Conservation (phyloP, 352 stramenopile genomes). For the Elongisporangium anandrum region DNA sequence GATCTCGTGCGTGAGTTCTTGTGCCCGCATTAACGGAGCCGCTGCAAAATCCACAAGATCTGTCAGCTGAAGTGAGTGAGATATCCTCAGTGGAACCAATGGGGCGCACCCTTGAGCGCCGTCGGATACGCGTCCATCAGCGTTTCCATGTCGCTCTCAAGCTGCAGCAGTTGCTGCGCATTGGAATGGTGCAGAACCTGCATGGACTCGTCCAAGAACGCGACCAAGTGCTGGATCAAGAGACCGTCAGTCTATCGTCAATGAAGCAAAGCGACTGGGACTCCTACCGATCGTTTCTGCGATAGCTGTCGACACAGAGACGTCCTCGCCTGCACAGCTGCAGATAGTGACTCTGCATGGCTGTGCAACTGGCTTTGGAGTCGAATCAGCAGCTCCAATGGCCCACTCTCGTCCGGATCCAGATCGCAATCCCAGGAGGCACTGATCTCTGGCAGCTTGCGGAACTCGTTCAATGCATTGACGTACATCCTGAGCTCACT, state of each 20-base stretch:
- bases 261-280: background rate
- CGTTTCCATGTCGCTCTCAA: slow-evolving; percentile 22
- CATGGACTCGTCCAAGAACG: slow-evolving; percentile 29
- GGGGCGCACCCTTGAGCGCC: slow-evolving; percentile 26
- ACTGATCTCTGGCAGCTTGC: slow-evolving; percentile 8
- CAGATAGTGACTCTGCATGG: background rate
- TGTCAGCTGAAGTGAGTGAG: background rate
- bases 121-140: slow-evolving; percentile 24
- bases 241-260: background rate
- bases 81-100: too few relatives aligned
- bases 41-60: slow-evolving; percentile 18
- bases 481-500: slow-evolving; percentile 10
- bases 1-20: slow-evolving; percentile 37
- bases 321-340: slow-evolving; percentile 4
- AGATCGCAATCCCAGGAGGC: too few relatives aligned
- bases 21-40: slow-evolving; percentile 18
- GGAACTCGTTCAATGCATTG: slow-evolving; percentile 10
- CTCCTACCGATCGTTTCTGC: slow-evolving; percentile 14
- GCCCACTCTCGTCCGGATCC: slow-evolving; percentile 3
- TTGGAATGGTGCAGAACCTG: slow-evolving; percentile 36
- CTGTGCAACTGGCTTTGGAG: slow-evolving; percentile 7
- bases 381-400: slow-evolving; percentile 2
- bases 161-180: slow-evolving; percentile 20
- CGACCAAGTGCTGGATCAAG: slow-evolving; percentile 14
- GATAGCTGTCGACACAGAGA: slow-evolving; percentile 10